Conservation (phyloP, 176 grass and related monocot genomes). For the Neostapfia colusana region DNA sequence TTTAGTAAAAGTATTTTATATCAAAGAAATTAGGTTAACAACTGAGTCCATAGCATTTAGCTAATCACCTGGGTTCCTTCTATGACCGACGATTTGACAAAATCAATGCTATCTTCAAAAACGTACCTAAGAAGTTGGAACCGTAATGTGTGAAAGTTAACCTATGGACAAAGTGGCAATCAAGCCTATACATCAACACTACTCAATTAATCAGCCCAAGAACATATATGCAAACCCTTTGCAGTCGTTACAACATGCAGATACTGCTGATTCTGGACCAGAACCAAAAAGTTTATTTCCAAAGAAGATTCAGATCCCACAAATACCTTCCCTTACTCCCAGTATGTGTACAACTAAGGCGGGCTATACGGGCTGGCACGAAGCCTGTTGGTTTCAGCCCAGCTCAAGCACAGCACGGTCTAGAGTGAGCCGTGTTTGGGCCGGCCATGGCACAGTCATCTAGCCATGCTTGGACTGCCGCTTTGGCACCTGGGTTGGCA, state of each 20-base stretch:
- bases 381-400: no score
- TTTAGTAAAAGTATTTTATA: constrained; percentile 24
- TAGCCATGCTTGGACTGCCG: no score
- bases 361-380: no score
- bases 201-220: neutral
- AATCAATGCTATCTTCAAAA: constrained; percentile 89
- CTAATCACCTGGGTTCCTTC: constrained; percentile 64
- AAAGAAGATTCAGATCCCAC: neutral
- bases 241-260: neutral
- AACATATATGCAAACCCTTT: no score
- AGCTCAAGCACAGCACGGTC: no score
- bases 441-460: no score
- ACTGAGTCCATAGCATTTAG: neutral
- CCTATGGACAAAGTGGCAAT: neutral
- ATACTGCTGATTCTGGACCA: neutral
- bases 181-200: neutral
- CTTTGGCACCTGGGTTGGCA: no score
- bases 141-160: constrained; percentile 2
- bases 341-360: no score
- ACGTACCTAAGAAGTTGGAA: constrained; percentile 60
- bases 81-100: constrained; percentile 86
- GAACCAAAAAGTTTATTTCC: neutral
- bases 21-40: constrained; percentile 29
- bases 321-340: neutral
- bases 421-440: no score